Evolutionary conservation across 345 rosid species (phyloP), one percentile per base, ranked within the genome.

Genomic region (Aegle marmelos): DNA sequence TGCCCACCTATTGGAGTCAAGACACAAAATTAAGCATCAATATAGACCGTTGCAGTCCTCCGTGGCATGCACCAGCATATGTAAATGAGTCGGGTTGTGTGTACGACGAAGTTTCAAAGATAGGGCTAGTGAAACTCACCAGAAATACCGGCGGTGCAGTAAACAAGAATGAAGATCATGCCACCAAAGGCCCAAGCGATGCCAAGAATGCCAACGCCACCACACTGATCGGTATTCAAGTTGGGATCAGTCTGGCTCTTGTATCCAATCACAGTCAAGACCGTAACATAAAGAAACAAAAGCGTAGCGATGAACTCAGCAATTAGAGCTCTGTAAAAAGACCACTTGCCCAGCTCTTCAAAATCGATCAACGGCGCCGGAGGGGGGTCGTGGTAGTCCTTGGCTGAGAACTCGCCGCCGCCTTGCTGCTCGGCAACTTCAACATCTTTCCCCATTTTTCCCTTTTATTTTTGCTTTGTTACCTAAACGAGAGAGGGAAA

Each of bases 111-210:
- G 45, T 39, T 39, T 39, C 45, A 39, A 13, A 39, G 45, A 1
- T 0, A 22, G 50, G 5, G 54, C 14, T 14, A 33, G 25, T 7
- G 21, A 16, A 16, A 80, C 88, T 64, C 27, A 94, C 98, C 97
- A 48, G 97, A 94, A 80, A 92, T 87, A 76, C 97, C 98, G 7
- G 97, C 96, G 6, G 97, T 92, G 87, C 97, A 94, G 88, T 94
- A 94, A 80, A 94, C 97, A 58, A 94, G 98, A 66, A 94, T 84
- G 67, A 94, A 94, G 79, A 94, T 94, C 97, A 94, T 94, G 88
- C 98, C 98, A 74, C 98, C 98, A 2, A 94, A 92, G 68, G 98
- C 95, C 98, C 97, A 92, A 45, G 98, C 97, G 37, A 94, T 94
- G 28, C 98, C 98, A 17, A 94, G 92, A 73, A 90, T 83, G 8